Conservation (phyloP, 768 basidiomycete species). For the Psilocybe cyanescens region DNA sequence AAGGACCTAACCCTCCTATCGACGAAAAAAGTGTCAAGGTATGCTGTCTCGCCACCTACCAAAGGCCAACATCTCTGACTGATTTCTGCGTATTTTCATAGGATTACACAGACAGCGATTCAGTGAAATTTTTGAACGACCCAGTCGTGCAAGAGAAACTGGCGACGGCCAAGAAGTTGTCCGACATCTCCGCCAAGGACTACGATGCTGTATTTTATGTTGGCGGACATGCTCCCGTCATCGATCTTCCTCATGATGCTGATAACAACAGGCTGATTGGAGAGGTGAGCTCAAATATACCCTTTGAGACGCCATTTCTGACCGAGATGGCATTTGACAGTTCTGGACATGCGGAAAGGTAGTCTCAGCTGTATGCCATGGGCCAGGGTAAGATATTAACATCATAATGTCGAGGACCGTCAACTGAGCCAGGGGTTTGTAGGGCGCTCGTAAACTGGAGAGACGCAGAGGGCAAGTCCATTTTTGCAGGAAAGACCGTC, state of each 20-base stretch:
- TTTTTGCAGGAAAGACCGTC: slow-evolving; percentile 58
- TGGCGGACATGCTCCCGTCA: slow-evolving; percentile 78
- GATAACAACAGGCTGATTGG: slow-evolving; percentile 60
- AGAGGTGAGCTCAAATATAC: slow-evolving; percentile 39
- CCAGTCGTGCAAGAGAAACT: slow-evolving; percentile 53
- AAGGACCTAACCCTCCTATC: slow-evolving; percentile 72
- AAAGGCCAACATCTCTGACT: no score
- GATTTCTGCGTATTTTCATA: no score
- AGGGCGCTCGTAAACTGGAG: slow-evolving; percentile 66
- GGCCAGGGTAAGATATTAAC: slow-evolving; percentile 57
- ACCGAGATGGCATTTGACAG: slow-evolving; percentile 31
- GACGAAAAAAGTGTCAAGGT: slow-evolving; percentile 61
- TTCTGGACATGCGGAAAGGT: slow-evolving; percentile 72
- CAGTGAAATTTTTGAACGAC: slow-evolving; percentile 63
- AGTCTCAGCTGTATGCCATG: slow-evolving; percentile 79
- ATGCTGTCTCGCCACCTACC: not conserved
- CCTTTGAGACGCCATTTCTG: not conserved
- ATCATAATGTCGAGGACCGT: not conserved
- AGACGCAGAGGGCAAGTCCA: slow-evolving; percentile 60
- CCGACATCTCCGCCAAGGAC: slow-evolving; percentile 58
- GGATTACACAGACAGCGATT: slow-evolving; percentile 20
- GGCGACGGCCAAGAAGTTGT: slow-evolving; percentile 59
- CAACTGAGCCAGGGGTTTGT: not conserved
- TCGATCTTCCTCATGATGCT: slow-evolving; percentile 67
- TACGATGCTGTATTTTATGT: slow-evolving; percentile 80